Evolutionary conservation across 139 green algal species (phyloP).

Genomic region (Micractinium sp.): DNA sequence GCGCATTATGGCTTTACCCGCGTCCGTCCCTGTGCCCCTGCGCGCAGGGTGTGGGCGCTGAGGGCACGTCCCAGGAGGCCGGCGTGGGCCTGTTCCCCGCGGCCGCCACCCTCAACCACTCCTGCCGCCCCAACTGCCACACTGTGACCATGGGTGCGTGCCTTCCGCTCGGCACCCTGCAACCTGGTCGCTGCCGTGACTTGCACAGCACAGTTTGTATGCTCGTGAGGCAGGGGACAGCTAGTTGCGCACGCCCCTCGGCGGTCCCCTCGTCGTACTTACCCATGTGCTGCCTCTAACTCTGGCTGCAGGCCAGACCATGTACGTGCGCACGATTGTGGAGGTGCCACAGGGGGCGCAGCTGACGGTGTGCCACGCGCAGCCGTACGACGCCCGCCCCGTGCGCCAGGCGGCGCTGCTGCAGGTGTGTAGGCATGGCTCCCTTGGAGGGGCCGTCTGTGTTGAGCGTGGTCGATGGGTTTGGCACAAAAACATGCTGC

Average conservation of each 20-base stretch:
- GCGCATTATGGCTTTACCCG: too few relatives aligned
- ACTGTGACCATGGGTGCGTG: neutral
- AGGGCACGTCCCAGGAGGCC: conserved; percentile 2
- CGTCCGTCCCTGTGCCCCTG: too few relatives aligned
- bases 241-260: too few relatives aligned
- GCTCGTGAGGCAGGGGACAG: too few relatives aligned
- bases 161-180: neutral
- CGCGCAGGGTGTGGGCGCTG: conserved; percentile 16
- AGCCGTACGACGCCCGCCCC: conserved; percentile 24
- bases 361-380: conserved; percentile 31
- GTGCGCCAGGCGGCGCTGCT: conserved; percentile 20
- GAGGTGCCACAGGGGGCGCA: conserved; percentile 25
- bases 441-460: neutral
- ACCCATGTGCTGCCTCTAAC: too few relatives aligned
- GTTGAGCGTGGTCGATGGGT: neutral
- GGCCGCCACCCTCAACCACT: conserved; percentile 11
- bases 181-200: neutral
- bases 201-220: neutral
- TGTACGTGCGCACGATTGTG: conserved; percentile 37
- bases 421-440: neutral
- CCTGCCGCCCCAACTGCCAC: conserved; percentile 6
- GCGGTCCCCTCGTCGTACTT: too few relatives aligned
- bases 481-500: neutral
- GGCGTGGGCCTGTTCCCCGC: conserved; percentile 24
- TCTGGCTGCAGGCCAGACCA: conserved; percentile 26